Evolutionary conservation across 2,329 filamentous ascomycete species (phyloP), one percentile per base, ranked within the genome.

Genomic region (Rosellinia necatrix): DNA sequence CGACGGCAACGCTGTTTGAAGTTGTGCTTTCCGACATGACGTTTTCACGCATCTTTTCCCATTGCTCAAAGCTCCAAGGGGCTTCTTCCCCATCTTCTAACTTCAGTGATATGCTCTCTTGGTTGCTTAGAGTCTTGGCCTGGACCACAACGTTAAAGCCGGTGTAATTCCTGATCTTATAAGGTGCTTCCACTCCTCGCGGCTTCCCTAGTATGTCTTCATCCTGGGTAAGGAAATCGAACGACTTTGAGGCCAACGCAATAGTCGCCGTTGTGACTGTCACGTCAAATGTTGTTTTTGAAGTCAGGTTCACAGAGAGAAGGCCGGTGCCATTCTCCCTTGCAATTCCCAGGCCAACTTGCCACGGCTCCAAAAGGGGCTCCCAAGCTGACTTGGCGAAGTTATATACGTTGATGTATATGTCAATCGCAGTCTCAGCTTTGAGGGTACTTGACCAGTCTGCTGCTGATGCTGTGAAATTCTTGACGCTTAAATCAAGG

Each of bases 351-450:
- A 99, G 86, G 2, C 92, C 92, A n/a, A 97, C 80, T 63, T 93
- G 87, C 94, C 94, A 99, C 6, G 96, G 96, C 71, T 99, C 94
- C 22, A 99, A 85, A 29, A 99, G 76, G 3, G 94, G 94, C 72
- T 99, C 94, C 94, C 94, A 99, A 3, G 92, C 91, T 0, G 94
- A 99, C 72, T 99, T 99, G 12, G 94, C 94, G 75, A 99, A 99
- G 74, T 99, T 99, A 79, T 96, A 99, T 22, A 99, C 88, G 67
- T 97, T 99, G 66, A 96, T 84, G 72, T 96, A 96, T 62, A 93
- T 91, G 60, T 97, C 91, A 43, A 99, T 87, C n/a, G 85, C 89
- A 0, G 91, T 90, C 69, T 97, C 91, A 0, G 91, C 93, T 67
- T 87, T 92, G 72, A 99, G 81, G 19, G 87, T 88, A 4, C 87